These are phyloP conservation scores for Teunomyces funiuensis DNA, from an alignment of 805 yeast species.

Conservation along the genomic window DNA sequence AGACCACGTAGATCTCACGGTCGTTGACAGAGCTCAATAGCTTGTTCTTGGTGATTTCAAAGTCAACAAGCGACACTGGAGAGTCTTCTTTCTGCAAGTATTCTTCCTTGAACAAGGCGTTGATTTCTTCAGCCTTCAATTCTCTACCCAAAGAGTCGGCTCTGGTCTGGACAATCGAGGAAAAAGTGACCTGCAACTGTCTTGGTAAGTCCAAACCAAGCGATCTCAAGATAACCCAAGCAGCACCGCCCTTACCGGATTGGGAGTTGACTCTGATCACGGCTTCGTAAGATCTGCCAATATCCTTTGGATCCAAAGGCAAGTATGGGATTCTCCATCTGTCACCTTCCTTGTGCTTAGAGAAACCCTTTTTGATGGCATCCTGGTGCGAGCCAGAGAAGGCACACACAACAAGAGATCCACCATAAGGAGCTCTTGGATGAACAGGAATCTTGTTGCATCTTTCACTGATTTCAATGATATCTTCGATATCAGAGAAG, in stretches of 20 bases:
- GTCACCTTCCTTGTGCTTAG: slow-evolving; percentile 46
- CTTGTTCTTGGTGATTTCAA: slow-evolving; percentile 22
- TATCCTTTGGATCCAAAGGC: slow-evolving; percentile 79
- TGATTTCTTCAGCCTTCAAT: slow-evolving; percentile 65
- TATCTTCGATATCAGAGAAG: slow-evolving; percentile 63
- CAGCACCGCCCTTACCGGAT: slow-evolving; percentile 88
- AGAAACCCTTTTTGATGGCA: slow-evolving; percentile 68
- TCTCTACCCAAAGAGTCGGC: slow-evolving; percentile 73
- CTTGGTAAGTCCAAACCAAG: slow-evolving; percentile 75
- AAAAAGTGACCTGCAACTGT: slow-evolving; percentile 65
- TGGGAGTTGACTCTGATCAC: slow-evolving; percentile 82
- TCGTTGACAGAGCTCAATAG: slow-evolving; percentile 11
- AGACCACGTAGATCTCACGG: slow-evolving; percentile 22
- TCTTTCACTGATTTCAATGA: slow-evolving; percentile 69
- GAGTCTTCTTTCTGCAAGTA: slow-evolving; percentile 39
- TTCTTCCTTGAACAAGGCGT: slow-evolving; percentile 51
- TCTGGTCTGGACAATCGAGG: slow-evolving; percentile 57
- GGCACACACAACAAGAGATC: slow-evolving; percentile 76
- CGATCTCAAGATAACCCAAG: slow-evolving; percentile 73
- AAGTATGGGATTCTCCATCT: slow-evolving; percentile 72
- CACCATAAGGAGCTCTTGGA: slow-evolving; percentile 79
- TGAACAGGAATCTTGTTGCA: slow-evolving; percentile 76
- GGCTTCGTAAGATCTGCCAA: slow-evolving; percentile 79
- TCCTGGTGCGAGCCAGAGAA: slow-evolving; percentile 75
- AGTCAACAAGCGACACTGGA: slow-evolving; percentile 20